phyloP scores from a whole-genome alignment of 1,139 yeast species.

The Debaryomyces nepalensis region DNA sequence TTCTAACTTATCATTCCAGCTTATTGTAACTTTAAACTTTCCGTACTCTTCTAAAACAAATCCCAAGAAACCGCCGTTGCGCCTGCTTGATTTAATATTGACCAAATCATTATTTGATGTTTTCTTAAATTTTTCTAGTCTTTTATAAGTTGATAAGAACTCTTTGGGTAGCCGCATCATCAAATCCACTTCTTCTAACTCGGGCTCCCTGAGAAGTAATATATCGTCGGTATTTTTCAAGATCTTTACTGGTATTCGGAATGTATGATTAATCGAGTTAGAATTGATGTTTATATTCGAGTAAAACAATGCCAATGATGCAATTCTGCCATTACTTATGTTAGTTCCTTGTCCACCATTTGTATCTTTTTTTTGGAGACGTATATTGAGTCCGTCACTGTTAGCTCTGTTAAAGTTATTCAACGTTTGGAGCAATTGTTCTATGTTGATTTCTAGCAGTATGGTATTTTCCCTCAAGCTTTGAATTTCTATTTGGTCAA shows the following conservation, averaged over 20 bases:
- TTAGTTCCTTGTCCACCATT: slow-evolving; percentile 32
- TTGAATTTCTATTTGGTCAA: slow-evolving; percentile 53
- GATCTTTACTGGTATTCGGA: slow-evolving; percentile 60
- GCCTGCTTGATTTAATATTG: slow-evolving; percentile 38
- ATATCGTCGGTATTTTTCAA: slow-evolving; percentile 51
- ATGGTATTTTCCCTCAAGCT: slow-evolving; percentile 53
- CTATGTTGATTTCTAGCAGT: slow-evolving; percentile 59
- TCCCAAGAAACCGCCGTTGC: slow-evolving; percentile 46
- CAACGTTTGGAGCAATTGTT: slow-evolving; percentile 57
- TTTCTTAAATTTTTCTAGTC: slow-evolving; percentile 61
- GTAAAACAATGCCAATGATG: slow-evolving; percentile 57
- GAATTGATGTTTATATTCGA: slow-evolving; percentile 37
- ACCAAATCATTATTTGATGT: slow-evolving; percentile 37
- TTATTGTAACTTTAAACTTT: slow-evolving; percentile 53
- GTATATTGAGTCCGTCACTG: slow-evolving; percentile 53
- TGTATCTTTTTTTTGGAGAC: slow-evolving; percentile 54
- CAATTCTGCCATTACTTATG: slow-evolving; percentile 43
- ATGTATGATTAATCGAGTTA: slow-evolving; percentile 56
- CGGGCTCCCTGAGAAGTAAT: slow-evolving; percentile 51
- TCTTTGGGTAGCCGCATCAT: slow-evolving; percentile 55
- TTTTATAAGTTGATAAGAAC: slow-evolving; percentile 50
- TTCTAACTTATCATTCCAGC: slow-evolving; percentile 58
- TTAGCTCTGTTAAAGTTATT: slow-evolving; percentile 57
- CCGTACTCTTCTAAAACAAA: slow-evolving; percentile 60
- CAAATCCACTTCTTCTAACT: slow-evolving; percentile 49